Conservation (phyloP, 1,284 basidiomycete species). For the Puccinia hordei region DNA sequence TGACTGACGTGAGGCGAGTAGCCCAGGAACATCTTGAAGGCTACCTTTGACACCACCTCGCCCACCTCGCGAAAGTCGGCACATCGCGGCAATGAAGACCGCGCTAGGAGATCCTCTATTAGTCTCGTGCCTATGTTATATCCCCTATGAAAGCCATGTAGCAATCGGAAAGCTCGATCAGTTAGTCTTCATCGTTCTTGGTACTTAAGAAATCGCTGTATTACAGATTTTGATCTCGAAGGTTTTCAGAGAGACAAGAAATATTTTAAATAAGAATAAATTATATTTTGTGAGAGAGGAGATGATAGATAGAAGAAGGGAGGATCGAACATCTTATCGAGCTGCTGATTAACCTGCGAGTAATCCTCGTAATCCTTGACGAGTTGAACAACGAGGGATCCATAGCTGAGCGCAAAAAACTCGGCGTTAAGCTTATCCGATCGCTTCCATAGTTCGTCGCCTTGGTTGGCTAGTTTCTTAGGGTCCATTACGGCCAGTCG, state of each 20-base stretch:
- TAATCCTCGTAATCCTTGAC: conserved; percentile 99
- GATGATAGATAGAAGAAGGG: background rate
- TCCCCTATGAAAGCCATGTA: conserved; percentile 75
- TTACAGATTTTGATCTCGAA: background rate
- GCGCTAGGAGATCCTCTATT: conserved; percentile 96
- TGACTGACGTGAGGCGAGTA: conserved; percentile 83
- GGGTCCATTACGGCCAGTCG: conserved; percentile 22
- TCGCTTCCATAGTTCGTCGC: conserved; percentile 54
- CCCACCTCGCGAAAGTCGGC: conserved; percentile 89
- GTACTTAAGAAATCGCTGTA: background rate
- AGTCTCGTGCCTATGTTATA: conserved; percentile 96
- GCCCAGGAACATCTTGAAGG: conserved; percentile 98
- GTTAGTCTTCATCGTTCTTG: background rate
- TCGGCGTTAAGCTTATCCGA: conserved; percentile 74
- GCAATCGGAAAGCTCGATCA: background rate
- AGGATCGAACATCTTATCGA: conserved; percentile 66
- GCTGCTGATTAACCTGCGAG: conserved; percentile 71
- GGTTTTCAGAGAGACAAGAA: conserved; percentile 1
- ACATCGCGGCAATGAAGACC: conserved; percentile 80
- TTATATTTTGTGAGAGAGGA: conserved; percentile 4
- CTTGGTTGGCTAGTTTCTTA: conserved; percentile 41
- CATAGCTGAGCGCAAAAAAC: conserved; percentile 94
- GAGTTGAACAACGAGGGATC: conserved; percentile 94
- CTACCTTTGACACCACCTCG: conserved; percentile 74
- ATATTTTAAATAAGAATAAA: background rate